These are phyloP conservation scores for Plantago elongata DNA, from an alignment of 257 asterid species.

Conservation along the genomic window DNA sequence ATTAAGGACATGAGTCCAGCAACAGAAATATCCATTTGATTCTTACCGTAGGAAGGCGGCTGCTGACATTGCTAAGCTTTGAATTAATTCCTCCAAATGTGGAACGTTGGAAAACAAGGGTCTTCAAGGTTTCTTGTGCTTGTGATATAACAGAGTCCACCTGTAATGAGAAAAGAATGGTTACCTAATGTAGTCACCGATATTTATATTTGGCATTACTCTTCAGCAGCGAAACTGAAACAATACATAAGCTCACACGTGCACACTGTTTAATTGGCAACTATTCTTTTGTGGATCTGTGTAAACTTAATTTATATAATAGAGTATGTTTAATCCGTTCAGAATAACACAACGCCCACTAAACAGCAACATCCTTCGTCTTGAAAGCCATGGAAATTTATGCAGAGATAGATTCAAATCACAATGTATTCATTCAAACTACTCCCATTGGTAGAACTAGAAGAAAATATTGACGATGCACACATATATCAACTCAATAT, in stretches of 20 bases:
- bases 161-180: constrained; percentile 37
- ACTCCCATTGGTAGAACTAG: no score
- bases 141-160: constrained; percentile 90
- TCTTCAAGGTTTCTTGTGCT: constrained; percentile 88
- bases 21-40: constrained; percentile 4
- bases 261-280: neutral
- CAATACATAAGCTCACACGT: neutral
- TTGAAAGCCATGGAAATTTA: no score
- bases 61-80: constrained; percentile 90
- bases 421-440: no score
- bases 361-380: no score
- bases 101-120: constrained; percentile 84
- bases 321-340: neutral
- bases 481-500: no score
- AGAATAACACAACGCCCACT: no score
- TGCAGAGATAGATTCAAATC: no score
- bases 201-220: neutral
- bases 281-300: neutral
- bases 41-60: constrained; percentile 92
- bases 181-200: neutral
- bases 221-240: constrained; percentile 13
- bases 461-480: no score
- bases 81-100: constrained; percentile 86
- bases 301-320: neutral
- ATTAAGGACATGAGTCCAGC: neutral